Base-by-base conservation (phyloP, 257 asterid species). In the Solanum pimpinellifolium region DNA sequence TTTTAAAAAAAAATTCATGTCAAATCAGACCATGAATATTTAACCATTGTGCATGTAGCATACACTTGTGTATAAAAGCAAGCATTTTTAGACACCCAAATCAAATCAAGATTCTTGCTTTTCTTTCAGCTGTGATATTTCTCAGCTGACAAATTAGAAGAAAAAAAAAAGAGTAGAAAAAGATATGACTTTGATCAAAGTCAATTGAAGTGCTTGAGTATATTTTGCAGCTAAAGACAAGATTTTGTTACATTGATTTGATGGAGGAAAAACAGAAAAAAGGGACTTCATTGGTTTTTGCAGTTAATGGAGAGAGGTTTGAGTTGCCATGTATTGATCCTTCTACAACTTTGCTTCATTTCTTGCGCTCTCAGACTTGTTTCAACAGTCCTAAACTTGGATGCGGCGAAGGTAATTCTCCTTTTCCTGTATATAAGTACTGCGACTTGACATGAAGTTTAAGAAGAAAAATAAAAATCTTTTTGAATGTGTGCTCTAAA, bases 361-460 rank as follows among this genome's bases (percentile, higher is more conserved):
- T 95, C 89, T 90, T 95, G 92, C 96, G 97, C 70, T 80, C 90
- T 23, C 52, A 86, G 11, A 94, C 98, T 83, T 88, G 91, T 88
- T 93, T 93, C 90, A 95, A 93, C 90, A 94, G 98, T 87, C 93
- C 90, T 89, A 95, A 95, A 90, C 97, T 95, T 72, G 92, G 96
- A 69, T 94, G 98, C 78, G 98, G 94, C 44, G 97, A 95, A 94
- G 98, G 98, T 95, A 68, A 31, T 31, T 70, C 56, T 70, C n/a
- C 25, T 37, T 62, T 15, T 10, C 62, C 16, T 66, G 13, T 7
- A 65, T 33, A 60, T 11, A 60, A 60, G 68, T 60, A 59, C 0
- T 47, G 56, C 20, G 15, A 47, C 56, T 47, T 56, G 25, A 20
- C 5, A 20, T 4, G 5, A 0, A 20, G 2, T 59, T 20, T 59